phyloP scores from a whole-genome alignment of 306 rosid species.

The Crataegus laevigata region DNA sequence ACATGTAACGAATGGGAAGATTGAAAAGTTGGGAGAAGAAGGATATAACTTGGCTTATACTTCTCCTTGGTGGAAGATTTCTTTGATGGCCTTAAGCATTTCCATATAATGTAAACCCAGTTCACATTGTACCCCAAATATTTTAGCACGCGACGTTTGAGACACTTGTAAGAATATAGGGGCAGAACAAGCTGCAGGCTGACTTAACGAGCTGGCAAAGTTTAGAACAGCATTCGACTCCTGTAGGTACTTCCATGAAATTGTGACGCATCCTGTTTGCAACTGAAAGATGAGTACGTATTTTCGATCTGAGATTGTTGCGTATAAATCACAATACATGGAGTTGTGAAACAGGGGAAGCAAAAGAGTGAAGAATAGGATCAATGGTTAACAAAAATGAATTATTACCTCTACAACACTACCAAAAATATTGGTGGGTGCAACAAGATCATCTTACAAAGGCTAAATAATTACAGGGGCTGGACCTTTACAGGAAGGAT shows the following conservation, averaged over 20 bases:
- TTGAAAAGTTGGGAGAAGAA: too few relatives aligned
- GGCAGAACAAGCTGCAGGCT: too few relatives aligned
- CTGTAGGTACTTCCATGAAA: too few relatives aligned
- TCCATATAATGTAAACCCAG: neutral
- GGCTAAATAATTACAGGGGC: slow-evolving; percentile 5
- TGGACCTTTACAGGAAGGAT: slow-evolving; percentile 30
- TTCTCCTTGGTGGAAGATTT: neutral
- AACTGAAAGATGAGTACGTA: neutral
- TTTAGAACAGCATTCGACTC: neutral
- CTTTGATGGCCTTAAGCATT: neutral
- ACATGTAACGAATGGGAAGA: too few relatives aligned
- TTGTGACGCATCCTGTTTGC: neutral
- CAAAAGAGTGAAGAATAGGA: neutral
- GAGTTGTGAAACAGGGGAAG: neutral
- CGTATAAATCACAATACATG: neutral
- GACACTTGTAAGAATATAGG: neutral
- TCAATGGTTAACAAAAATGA: neutral
- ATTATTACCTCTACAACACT: neutral
- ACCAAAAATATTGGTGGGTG: neutral
- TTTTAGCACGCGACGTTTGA: neutral
- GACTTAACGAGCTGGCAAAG: neutral
- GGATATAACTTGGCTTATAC: slow-evolving; percentile 8
- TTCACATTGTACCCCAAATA: neutral
- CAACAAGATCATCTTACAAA: neutral
- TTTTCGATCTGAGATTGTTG: neutral